Base-by-base conservation (phyloP, 148 eudicot genomes). In the Camellia sinensis region DNA sequence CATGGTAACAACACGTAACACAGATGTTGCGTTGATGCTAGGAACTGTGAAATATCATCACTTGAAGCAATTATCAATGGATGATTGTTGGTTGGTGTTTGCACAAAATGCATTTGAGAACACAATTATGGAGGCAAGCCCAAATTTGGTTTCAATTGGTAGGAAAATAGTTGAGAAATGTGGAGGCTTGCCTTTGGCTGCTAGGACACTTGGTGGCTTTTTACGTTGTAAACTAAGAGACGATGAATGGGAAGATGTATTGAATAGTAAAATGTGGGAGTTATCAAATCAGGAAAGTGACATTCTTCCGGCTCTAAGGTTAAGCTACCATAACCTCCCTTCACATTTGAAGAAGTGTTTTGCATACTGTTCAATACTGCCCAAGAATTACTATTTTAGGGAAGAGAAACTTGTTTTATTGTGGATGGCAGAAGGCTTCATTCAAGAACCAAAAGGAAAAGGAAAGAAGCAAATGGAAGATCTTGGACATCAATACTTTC, bases 371-470 rank as follows among this genome's bases (percentile, higher is more conserved):
- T 62, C 81, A 4, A 62, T 84, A 7, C 56, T 71, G 5, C 83
- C 86, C 0, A 84, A 84, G 80, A 83, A 60, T 63, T 77, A 56
- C 3, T n/a, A 41, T 29, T 69, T 80, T 46, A 46, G 46, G 2
- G 21, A 80, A 45, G 17, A 76, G 14, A 56, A 66, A 14, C 41
- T 84, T n/a, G 71, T 84, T 6, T 37, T 14, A 1, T 18, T 80
- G 41, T 85, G 87, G 87, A 85, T 85, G 80, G 84, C 82, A 0
- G 77, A 76, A 44, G 83, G 83, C 19, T 80, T 87, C 40, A 68
- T 86, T 10, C 69, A 61, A 0, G 22, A 67, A 29, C 65, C 70
- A 44, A 52, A 29, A 18, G 69, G 1, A 29, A 29, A 29, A 29
- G 37, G 8, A 2, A 37, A 21, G 10, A 74, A 29, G 21, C 57